These are phyloP conservation scores for Entonaema liquescens DNA, from an alignment of 495 filamentous ascomycete genomes.

Conservation along the genomic window DNA sequence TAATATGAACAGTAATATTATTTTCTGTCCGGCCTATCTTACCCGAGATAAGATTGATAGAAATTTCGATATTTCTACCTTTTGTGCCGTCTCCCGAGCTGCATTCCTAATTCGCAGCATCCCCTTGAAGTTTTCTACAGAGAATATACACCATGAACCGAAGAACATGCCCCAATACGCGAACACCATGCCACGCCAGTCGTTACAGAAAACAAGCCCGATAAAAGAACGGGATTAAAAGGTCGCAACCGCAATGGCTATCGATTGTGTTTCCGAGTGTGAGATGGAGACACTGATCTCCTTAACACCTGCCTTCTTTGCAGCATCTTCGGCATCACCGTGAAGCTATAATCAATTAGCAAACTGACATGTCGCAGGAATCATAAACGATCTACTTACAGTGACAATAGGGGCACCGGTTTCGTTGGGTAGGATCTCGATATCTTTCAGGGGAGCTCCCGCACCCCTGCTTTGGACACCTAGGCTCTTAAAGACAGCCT, in stretches of 20 bases:
- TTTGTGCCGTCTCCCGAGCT: background rate
- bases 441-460: slow-evolving; percentile 89
- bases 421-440: slow-evolving; percentile 85
- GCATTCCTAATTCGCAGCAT: background rate
- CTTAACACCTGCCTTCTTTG: slow-evolving; percentile 85
- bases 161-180: slow-evolving; percentile 19
- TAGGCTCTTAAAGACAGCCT: slow-evolving; percentile 98
- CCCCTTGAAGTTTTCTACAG: slow-evolving; percentile 10
- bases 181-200: slow-evolving; percentile 28
- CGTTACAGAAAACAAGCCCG: slow-evolving; percentile 26
- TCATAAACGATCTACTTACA: slow-evolving; percentile 63
- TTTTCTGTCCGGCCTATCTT: background rate
- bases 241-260: slow-evolving; percentile 88
- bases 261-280: slow-evolving; percentile 89
- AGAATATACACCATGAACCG: slow-evolving; percentile 39
- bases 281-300: slow-evolving; percentile 90
- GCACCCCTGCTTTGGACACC: slow-evolving; percentile 86
- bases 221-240: slow-evolving; percentile 57
- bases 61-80: background rate
- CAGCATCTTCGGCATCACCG: slow-evolving; percentile 81
- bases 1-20: background rate
- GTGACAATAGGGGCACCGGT: slow-evolving; percentile 83
- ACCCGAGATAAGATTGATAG: background rate
- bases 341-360: slow-evolving; percentile 72
- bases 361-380: slow-evolving; percentile 19